Percentiles rank a stretch among this genome's conserved stretches.
These are phyloP conservation scores for Alternaria sp. DNA, from an alignment of 2,329 filamentous ascomycete genomes.

Conservation along the genomic window DNA sequence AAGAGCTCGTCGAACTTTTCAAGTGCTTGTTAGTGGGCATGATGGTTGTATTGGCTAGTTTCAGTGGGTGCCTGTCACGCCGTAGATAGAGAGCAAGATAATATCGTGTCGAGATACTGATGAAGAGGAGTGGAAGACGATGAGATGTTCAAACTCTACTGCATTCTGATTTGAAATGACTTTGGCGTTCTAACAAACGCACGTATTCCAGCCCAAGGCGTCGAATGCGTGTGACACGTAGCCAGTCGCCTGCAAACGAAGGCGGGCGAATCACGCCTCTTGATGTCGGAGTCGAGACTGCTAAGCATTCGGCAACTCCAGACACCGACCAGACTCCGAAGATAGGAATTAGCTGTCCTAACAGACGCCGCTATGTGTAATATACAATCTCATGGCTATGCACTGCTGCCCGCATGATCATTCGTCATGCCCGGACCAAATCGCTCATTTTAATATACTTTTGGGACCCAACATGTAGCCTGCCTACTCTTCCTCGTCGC, in stretches of 20 bases:
- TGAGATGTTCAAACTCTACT: not conserved
- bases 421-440: not conserved
- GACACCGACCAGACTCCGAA: not conserved
- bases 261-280: not conserved
- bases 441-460: not conserved
- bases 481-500: constrained; percentile 38
- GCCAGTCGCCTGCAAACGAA: not conserved
- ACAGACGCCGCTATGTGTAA: not conserved
- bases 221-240: not conserved
- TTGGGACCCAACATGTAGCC: not conserved
- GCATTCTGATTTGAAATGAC: not conserved
- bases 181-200: not conserved
- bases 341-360: not conserved
- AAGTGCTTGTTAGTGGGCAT: not conserved
- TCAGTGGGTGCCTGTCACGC: not conserved
- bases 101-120: not conserved
- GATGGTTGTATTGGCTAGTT: not conserved
- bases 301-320: not conserved
- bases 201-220: not conserved
- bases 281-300: not conserved
- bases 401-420: not conserved
- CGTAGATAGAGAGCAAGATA: not conserved
- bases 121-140: not conserved
- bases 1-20: not conserved
- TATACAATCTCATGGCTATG: not conserved